Base-by-base conservation (phyloP, 2,329 filamentous ascomycete species). In the Ophiostoma triangulosporum region DNA sequence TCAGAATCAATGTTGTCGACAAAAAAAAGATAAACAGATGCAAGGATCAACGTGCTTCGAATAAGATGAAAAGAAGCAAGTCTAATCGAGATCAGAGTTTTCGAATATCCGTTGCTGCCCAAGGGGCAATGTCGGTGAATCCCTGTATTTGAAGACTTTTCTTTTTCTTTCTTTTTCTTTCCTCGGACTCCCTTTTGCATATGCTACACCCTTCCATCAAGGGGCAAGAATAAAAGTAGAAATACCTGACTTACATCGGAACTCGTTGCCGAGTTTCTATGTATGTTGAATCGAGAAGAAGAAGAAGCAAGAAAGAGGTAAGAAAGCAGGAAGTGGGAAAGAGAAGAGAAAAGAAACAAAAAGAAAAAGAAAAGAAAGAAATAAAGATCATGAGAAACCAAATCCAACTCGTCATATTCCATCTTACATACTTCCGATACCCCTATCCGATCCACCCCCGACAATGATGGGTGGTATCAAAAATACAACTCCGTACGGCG, bases 401-500 rank as follows among this genome's bases (percentile, higher is more conserved):
- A 15, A 14, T n/a, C 6, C 11, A 35, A 35, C 4, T 35, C 32
- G 6, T 35, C 32, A n/a, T n/a, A n/a, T n/a, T n/a, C n/a, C n/a
- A n/a, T 17, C 32, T 15, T 35, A 14, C 14, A 14, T 15, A 35
- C 32, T 14, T 15, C 35, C 15, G 8, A 7, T 40, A 11, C 36
- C 11, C 36, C 20, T 14, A 11, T 20, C 8, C 38, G 20, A 24
- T 43, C 38, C 38, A 43, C 38, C 38, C n/a, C 38, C 38, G 15
- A 43, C 38, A 17, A 43, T 24, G 38, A 20, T 43, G 38, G 38
- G 38, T 43, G 38, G 38, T 43, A 43, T 43, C 20, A 22, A 43
- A 43, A 43, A 43, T 43, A 43, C 38, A 20, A 51, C 52, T 54
- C 53, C 48, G 53, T 51, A 38, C 53, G 24, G 49, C 53, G 50